Conservation (phyloP, 306 rosid species). For the Senna siamea region DNA sequence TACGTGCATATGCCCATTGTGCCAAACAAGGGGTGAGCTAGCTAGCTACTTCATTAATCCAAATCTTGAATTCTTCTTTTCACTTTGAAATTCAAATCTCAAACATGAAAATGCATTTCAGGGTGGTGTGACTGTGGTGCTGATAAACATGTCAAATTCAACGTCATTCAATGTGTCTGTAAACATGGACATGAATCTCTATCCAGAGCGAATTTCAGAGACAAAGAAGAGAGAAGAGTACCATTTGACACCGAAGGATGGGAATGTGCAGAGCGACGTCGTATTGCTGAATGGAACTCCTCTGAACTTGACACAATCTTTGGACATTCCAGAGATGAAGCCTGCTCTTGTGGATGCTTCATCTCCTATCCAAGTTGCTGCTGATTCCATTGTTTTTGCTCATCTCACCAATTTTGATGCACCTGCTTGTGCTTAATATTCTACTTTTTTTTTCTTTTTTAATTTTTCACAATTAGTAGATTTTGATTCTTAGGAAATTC, state of each 20-base stretch:
- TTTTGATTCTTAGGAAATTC: too few species aligned
- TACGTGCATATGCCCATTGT: slow-evolving; percentile 58
- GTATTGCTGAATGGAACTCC: slow-evolving; percentile 61
- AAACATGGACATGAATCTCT: slow-evolving; percentile 43
- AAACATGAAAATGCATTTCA: slow-evolving; percentile 22
- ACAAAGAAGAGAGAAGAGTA: slow-evolving; percentile 55
- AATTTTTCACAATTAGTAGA: too few species aligned
- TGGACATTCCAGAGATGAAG: slow-evolving; percentile 54
- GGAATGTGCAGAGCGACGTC: slow-evolving; percentile 56
- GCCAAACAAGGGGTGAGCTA: slow-evolving; percentile 40
- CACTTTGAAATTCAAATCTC: too few species aligned
- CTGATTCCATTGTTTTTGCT: slow-evolving; percentile 57
- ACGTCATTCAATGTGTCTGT: slow-evolving; percentile 42
- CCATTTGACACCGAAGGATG: slow-evolving; percentile 66
- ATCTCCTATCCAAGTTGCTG: slow-evolving; percentile 41
- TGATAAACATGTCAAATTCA: slow-evolving; percentile 67
- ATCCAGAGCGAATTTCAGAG: neutral
- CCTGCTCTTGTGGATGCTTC: slow-evolving; percentile 48
- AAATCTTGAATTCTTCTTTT: too few species aligned
- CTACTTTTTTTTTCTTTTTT: neutral
- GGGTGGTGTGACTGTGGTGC: slow-evolving; percentile 52
- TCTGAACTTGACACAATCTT: slow-evolving; percentile 37
- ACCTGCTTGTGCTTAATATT: slow-evolving; percentile 52
- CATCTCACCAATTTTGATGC: slow-evolving; percentile 44
- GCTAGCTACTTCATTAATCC: neutral